Percentiles rank a stretch among this genome's conserved stretches.
Evolutionary conservation across 1,284 basidiomycete species (phyloP).

Genomic region (Trichosporon sp.): DNA sequence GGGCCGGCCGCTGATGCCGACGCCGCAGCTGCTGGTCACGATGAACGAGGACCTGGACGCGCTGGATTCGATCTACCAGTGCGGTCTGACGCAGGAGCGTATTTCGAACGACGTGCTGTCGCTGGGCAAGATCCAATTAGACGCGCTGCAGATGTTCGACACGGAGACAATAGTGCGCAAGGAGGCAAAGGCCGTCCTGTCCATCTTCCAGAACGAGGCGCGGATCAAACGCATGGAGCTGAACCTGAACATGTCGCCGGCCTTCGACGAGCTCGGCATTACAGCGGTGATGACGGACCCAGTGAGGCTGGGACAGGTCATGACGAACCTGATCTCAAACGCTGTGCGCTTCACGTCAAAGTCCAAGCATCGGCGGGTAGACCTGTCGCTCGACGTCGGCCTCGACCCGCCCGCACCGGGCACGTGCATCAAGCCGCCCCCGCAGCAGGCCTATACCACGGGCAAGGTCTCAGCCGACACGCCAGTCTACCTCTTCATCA

Average conservation of each 20-base stretch:
- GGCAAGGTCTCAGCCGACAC: constrained; percentile 7
- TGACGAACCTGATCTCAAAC: constrained; percentile 32
- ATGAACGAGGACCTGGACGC: constrained; percentile 21
- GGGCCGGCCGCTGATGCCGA: constrained; percentile 6
- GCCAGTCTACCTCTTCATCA: constrained; percentile 18
- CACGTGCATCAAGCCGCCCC: constrained; percentile 15
- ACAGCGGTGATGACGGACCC: constrained; percentile 24
- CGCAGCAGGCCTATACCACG: background rate
- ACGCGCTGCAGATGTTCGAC: constrained; percentile 20
- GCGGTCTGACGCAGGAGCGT: constrained; percentile 42
- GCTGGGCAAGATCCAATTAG: constrained; percentile 42
- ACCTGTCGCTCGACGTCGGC: constrained; percentile 20
- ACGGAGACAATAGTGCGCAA: constrained; percentile 31
- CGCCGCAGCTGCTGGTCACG: constrained; percentile 13
- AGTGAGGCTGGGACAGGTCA: constrained; percentile 27
- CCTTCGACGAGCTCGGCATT: constrained; percentile 8
- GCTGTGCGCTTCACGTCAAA: constrained; percentile 23
- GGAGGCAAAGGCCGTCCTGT: constrained; percentile 29
- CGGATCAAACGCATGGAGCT: constrained; percentile 35
- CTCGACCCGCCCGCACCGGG: constrained; percentile 15
- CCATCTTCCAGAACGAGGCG: constrained; percentile 40
- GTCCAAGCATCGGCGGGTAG: constrained; percentile 7
- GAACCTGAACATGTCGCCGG: background rate
- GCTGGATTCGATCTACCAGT: constrained; percentile 23
- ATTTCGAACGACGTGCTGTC: constrained; percentile 47